Evolutionary conservation across 2,329 filamentous ascomycete genomes (phyloP).

Genomic region (Aspergillus amoenus): DNA sequence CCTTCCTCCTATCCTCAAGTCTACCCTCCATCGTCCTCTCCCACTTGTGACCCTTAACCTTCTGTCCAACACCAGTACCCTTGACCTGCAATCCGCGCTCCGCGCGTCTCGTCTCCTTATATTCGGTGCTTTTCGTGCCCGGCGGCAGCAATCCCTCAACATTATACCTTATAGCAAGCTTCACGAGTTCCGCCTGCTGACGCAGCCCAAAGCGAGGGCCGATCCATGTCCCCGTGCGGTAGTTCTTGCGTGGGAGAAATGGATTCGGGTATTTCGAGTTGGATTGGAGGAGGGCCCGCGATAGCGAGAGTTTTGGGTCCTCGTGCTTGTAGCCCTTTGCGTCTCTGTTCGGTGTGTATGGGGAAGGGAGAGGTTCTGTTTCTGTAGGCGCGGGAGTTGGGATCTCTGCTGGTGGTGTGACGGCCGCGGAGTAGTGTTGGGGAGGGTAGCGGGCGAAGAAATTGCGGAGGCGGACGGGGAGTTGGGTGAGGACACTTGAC

Average conservation of each 20-base stretch:
- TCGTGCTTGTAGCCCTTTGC: slow-evolving; percentile 41
- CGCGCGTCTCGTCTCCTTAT: slow-evolving; percentile 64
- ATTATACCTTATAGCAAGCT: slow-evolving; percentile 74
- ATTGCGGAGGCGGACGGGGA: slow-evolving; percentile 74
- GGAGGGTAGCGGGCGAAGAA: slow-evolving; percentile 93
- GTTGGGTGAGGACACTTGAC: slow-evolving; percentile 30
- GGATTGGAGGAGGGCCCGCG: slow-evolving; percentile 35
- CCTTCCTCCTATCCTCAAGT: slow-evolving; percentile 84
- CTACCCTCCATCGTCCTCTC: slow-evolving; percentile 81
- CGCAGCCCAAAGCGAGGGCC: slow-evolving; percentile 79
- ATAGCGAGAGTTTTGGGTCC: slow-evolving; percentile 31
- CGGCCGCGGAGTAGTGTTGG: slow-evolving; percentile 46
- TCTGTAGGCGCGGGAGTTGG: slow-evolving; percentile 25
- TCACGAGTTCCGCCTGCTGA: slow-evolving; percentile 86
- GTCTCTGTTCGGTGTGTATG: slow-evolving; percentile 43
- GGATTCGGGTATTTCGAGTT: slow-evolving; percentile 65
- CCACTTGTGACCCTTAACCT: slow-evolving; percentile 92
- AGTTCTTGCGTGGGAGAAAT: slow-evolving; percentile 77
- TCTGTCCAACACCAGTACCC: slow-evolving; percentile 88
- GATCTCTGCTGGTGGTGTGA: slow-evolving; percentile 25
- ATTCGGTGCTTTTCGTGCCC: slow-evolving; percentile 72
- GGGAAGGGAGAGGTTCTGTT: slow-evolving; percentile 30
- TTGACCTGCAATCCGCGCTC: slow-evolving; percentile 81
- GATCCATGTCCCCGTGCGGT: slow-evolving; percentile 77
- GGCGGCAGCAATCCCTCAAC: slow-evolving; percentile 78